Conservation (phyloP, 2,329 filamentous ascomycete genomes). For the Xylariaceae sp. region DNA sequence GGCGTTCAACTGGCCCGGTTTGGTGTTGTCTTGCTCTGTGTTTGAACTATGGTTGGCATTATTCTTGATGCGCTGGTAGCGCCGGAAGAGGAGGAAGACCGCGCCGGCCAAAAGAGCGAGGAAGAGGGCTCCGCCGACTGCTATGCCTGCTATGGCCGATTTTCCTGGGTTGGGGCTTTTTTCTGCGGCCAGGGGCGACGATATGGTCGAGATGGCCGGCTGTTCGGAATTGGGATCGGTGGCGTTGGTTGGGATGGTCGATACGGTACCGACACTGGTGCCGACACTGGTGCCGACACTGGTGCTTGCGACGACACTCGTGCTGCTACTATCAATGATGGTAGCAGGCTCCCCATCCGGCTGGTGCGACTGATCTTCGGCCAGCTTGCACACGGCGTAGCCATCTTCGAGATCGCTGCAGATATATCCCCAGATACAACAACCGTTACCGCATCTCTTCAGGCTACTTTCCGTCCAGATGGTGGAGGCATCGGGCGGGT, state of each 20-base stretch:
- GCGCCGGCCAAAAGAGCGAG: background rate
- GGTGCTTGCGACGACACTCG: background rate
- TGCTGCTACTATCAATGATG: background rate
- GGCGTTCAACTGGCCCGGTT: background rate
- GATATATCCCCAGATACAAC: slow-evolving; percentile 15
- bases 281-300: background rate
- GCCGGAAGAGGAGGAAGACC: background rate
- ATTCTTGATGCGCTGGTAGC: background rate
- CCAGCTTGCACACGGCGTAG: background rate
- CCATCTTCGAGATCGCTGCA: background rate
- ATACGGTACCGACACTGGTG: background rate
- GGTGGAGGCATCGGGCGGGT: slow-evolving; percentile 1
- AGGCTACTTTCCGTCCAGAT: background rate
- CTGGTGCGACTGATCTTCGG: slow-evolving; percentile 10
- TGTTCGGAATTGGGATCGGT: too few relatives aligned
- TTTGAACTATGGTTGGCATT: background rate
- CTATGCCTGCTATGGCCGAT: slow-evolving; percentile 1
- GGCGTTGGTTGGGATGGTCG: background rate
- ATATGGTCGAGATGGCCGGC: background rate
- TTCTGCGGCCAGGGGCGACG: background rate
- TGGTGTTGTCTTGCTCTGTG: background rate
- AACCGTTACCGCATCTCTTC: background rate
- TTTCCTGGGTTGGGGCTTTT: background rate
- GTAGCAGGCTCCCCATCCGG: background rate
- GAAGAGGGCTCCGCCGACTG: background rate